Evolutionary conservation across 2,329 filamentous ascomycete species (phyloP), one percentile per base, ranked within the genome.

Genomic region (Trichoderma oligosporum): DNA sequence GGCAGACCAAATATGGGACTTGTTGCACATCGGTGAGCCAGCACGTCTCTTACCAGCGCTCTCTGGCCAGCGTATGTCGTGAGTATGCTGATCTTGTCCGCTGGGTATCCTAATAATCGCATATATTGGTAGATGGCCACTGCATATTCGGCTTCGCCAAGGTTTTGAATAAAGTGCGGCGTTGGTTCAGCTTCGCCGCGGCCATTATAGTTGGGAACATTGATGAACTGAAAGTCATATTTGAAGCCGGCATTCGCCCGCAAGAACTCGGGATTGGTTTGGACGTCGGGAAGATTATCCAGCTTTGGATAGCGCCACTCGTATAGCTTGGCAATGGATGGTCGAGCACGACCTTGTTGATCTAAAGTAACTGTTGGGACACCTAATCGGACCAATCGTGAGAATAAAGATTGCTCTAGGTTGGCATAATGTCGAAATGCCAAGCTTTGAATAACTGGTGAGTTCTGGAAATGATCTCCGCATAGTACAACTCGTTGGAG

Each of bases 121-220:
- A 99, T 97, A 71, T 97, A 99, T 74, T 96, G 91, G 74, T 86
- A 99, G 27, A 99, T 81, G 3, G 94, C 94, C 24, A 97, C 94
- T 2, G 91, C 89, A 70, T 97, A 99, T 74, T 99, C 95, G 2
- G 94, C 94, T 74, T 99, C 94, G 45, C 94, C 94, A 42, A 97
- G 75, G 67, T 99, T 99, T 71, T 97, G 93, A 55, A 97, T 87
- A 71, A 96, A 99, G 73, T 97, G 93, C 20, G 93, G 90, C 22
- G 87, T 89, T 1, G 94, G 94, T 69, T 97, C 91, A 48, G 84
- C 82, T 74, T 99, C 94, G 48, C 94, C 94, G 57, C 80, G 81
- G 33, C 89, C 91, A 72, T 95, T 95, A 76, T 97, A 99, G 69
- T 97, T 88, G 2, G 87, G 86, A 1, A 99, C 92, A 65, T 97